A percentile compares a stretch with the other conserved stretches of the same genome.
Evolutionary conservation across 805 yeast genomes (phyloP).

Genomic region (Pichia nakasei): DNA sequence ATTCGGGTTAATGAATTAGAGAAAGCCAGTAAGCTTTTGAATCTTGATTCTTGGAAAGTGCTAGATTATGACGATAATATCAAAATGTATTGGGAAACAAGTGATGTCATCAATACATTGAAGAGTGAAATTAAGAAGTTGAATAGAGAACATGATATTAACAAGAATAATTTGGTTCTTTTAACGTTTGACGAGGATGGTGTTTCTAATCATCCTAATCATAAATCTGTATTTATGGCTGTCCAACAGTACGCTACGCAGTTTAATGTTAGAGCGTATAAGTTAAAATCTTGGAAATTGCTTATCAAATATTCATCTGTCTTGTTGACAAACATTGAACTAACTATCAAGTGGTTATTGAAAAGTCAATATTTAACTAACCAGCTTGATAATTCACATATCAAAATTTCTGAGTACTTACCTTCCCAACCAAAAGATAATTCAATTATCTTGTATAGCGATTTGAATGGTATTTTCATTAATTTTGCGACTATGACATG

Average conservation of each 20-base stretch:
- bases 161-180: slow-evolving; percentile 29
- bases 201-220: slow-evolving; percentile 85
- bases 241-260: slow-evolving; percentile 28
- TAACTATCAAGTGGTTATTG: slow-evolving; percentile 4
- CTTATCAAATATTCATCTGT: slow-evolving; percentile 42
- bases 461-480: slow-evolving; percentile 32
- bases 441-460: slow-evolving; percentile 32
- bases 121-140: slow-evolving; percentile 9
- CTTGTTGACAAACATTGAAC: slow-evolving; percentile 29
- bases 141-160: slow-evolving; percentile 9
- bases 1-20: slow-evolving; percentile 52
- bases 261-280: slow-evolving; percentile 14
- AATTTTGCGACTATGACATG: slow-evolving; percentile 63
- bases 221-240: slow-evolving; percentile 53
- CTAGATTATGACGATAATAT: slow-evolving; percentile 62
- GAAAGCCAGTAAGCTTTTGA: slow-evolving; percentile 46
- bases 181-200: slow-evolving; percentile 80
- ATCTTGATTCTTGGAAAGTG: slow-evolving; percentile 36
- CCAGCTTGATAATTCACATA: not conserved
- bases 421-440: slow-evolving; percentile 3
- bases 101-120: slow-evolving; percentile 33
- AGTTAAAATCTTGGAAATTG: slow-evolving; percentile 27
- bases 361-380: not conserved
- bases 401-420: not conserved
- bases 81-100: slow-evolving; percentile 52